Base-by-base conservation (phyloP, 495 filamentous ascomycete species). In the Annulohypoxylon nitens region DNA sequence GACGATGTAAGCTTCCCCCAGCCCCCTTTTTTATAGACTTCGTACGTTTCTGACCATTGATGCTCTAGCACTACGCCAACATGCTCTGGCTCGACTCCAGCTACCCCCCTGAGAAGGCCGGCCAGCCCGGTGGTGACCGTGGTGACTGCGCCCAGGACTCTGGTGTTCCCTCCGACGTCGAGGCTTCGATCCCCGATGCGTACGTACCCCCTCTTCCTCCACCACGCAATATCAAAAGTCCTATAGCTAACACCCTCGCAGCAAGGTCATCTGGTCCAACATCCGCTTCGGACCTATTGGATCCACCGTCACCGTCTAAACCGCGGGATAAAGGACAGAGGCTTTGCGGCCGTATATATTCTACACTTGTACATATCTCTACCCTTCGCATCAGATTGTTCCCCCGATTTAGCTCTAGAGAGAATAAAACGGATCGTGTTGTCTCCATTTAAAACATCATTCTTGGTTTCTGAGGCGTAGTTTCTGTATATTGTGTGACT, bases 61-160 rank as follows among this genome's bases (percentile, higher is more conserved):
- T 33, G 9, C 43, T 66, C 6, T 39, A 81, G 78, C 88, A 94
- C 82, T 81, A 85, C 77, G 82, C 86, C 81, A 87, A 93, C 83
- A 95, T 95, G 93, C 86, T 92, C 73, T 95, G 93, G 93, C 89
- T 96, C 75, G 93, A 95, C 85, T 89, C 89, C 78, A 87, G 83
- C 81, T 93, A 90, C 84, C 93, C 93, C 3, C 81, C 85, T 45
- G 84, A 85, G 75, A 80, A 83, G 55, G 67, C 84, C 10, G 79
- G 84, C 66, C 76, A 75, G 10, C 90, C 91, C 37, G 93, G 93
- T 80, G 86, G 88, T 61, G 85, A 85, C 73, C 91, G 93, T 79
- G 93, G 93, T 58, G 86, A 87, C 66, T 96, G 93, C 81, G 59
- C 86, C 47, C 85, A 82, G 60, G 81, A 81, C 79, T 89, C 88